Conservation (phyloP, 805 yeast species). For the Cyberlindnera maclurae region DNA sequence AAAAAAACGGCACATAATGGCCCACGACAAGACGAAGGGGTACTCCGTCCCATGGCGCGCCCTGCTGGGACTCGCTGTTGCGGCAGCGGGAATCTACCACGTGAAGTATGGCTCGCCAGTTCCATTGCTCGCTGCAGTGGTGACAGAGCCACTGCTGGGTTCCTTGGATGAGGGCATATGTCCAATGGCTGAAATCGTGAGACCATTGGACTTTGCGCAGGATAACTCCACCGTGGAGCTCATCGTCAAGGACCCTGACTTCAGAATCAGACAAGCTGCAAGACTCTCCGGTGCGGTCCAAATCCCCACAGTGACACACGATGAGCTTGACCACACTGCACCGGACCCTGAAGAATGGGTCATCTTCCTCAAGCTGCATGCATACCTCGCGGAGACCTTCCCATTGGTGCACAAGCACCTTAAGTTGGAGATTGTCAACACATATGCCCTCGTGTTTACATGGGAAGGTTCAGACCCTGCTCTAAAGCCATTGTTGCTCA, state of each 20-base stretch:
- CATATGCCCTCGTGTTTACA: conserved; percentile 55
- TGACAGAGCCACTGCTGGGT: neutral
- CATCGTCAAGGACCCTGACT: conserved; percentile 10
- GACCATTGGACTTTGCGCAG: conserved; percentile 9
- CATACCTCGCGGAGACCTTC: conserved; percentile 44
- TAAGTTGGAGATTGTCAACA: conserved; percentile 48
- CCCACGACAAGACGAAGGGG: too few species aligned
- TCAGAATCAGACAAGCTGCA: conserved; percentile 6
- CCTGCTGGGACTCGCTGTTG: neutral
- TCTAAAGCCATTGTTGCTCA: conserved; percentile 58
- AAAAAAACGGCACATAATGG: too few species aligned
- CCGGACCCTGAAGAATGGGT: conserved; percentile 30
- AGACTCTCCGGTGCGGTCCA: conserved; percentile 11
- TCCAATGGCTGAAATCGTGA: conserved; percentile 1
- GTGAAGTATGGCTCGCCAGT: too few species aligned
- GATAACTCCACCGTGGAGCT: conserved; percentile 9
- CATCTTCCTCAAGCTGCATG: conserved; percentile 34
- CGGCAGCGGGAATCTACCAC: neutral
- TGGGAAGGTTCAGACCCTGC: conserved; percentile 47
- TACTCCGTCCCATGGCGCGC: neutral
- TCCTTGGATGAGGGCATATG: neutral
- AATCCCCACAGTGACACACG: conserved; percentile 14
- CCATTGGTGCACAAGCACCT: conserved; percentile 45
- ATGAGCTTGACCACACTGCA: conserved; percentile 10
- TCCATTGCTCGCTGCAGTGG: too few species aligned